Evolutionary conservation across 805 yeast species (phyloP).

Genomic region (Yarrowia yakushimensis): DNA sequence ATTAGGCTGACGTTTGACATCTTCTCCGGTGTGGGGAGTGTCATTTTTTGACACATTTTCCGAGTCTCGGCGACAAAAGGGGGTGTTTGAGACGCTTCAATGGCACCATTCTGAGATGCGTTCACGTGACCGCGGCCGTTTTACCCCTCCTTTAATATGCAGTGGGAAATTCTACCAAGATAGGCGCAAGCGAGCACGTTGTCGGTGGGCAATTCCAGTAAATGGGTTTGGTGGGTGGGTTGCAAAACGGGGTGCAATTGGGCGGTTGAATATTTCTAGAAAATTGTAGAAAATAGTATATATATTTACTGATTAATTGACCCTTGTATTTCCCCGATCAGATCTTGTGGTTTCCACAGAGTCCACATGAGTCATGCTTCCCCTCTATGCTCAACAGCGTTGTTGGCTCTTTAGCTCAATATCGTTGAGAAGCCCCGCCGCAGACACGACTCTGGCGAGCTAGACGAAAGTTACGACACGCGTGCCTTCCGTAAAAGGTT

Average conservation of each 20-base stretch:
- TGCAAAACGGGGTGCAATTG: neutral
- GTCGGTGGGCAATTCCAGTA: no score
- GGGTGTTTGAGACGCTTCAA: neutral
- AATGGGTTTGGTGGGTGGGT: no score
- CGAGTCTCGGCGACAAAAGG: neutral
- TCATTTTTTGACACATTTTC: neutral
- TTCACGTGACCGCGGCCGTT: neutral
- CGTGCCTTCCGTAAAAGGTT: neutral
- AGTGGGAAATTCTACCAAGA: neutral
- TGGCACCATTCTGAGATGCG: neutral
- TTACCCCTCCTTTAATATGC: neutral
- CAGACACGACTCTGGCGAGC: conserved; percentile 22
- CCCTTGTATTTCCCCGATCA: no score
- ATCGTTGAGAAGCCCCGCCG: conserved; percentile 25
- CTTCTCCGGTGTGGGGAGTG: no score
- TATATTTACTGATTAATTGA: no score
- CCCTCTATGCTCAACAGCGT: conserved; percentile 15
- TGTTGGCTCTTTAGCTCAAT: conserved; percentile 1
- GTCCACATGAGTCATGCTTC: conserved; percentile 9
- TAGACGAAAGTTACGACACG: conserved; percentile 24
- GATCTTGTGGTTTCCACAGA: neutral
- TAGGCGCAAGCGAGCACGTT: neutral
- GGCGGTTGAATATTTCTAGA: neutral
- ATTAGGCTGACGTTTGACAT: neutral
- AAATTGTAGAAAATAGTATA: no score